These are phyloP conservation scores for Pestalotiopsis sp. DNA, from an alignment of 2,329 filamentous ascomycete genomes.

Conservation along the genomic window DNA sequence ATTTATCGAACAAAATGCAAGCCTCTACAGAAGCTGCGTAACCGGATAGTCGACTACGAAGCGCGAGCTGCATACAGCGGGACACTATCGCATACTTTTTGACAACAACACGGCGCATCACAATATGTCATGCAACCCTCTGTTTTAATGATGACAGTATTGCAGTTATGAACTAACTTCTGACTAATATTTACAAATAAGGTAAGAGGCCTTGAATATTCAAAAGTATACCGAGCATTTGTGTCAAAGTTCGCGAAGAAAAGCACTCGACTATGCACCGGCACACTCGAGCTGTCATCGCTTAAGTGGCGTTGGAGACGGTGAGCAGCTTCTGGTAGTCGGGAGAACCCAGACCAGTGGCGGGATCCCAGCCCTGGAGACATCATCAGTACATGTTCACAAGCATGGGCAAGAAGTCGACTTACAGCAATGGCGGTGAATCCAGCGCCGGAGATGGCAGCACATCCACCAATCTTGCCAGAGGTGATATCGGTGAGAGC, in stretches of 20 bases:
- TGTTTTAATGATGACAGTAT: not conserved
- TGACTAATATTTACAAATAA: not conserved
- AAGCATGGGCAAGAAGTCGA: not conserved
- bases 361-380: constrained; percentile 46
- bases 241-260: constrained; percentile 1
- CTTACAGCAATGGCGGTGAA: constrained; percentile 39
- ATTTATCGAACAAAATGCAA: no score
- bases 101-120: no score
- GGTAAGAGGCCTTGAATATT: not conserved
- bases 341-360: constrained; percentile 49
- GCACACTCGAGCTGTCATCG: not conserved
- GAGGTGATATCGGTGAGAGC: constrained; percentile 44
- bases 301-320: constrained; percentile 9
- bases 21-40: no score
- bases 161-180: not conserved
- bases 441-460: constrained; percentile 21
- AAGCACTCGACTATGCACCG: not conserved
- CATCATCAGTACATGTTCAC: not conserved
- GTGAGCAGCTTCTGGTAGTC: constrained; percentile 39
- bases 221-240: not conserved
- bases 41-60: no score
- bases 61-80: no score
- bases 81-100: no score
- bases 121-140: no score
- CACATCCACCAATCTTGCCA: constrained; percentile 44